Base-by-base conservation (phyloP, 345 rosid species). In the Citrus hindsii region DNA sequence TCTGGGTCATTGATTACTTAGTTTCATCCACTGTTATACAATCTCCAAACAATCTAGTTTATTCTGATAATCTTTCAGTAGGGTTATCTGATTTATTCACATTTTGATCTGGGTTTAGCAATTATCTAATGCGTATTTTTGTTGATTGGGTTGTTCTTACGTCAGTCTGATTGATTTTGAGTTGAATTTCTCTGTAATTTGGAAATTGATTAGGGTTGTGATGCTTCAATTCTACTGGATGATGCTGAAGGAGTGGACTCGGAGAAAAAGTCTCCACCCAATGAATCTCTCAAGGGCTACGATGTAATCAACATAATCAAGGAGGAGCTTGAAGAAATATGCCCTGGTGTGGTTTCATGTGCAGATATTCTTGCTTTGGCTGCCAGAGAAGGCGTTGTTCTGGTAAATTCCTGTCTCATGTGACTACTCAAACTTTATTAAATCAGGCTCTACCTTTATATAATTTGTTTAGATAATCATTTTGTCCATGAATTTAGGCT, bases 291-390 rank as follows among this genome's bases (percentile, higher is more conserved):
- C 83, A 88, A 79, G 74, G 98, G 95, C n/a, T 86, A 87, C 66
- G 92, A 92, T 59, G 76, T 88, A 37, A 87, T 94, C 80, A 92
- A 94, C 46, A 63, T 38, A 1, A 88, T 92, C 75, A 92, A 94
- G 80, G 82, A 88, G 10, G 86, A 86, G 84, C 62, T 94, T 61
- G 97, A 92, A 85, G 80, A 78, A 55, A 80, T 73, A 0, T 94
- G 97, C 79, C 93, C 93, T 5, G 89, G 89, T 55, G 77, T 88
- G 48, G 98, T 94, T 59, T 94, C 98, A 30, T 91, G 95, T 65
- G 87, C 98, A 0, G 97, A 91, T 74, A 74, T 89, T 77, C 82
- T 93, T 67, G 93, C 85, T 33, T 79, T 93, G 77, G 92, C 94
- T 2, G 92, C 94, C 53, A 90, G 97, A 86, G 97, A 94, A 73